Evolutionary conservation across 345 rosid genomes (phyloP).

Genomic region (Psidium friedrichsthalianum): DNA sequence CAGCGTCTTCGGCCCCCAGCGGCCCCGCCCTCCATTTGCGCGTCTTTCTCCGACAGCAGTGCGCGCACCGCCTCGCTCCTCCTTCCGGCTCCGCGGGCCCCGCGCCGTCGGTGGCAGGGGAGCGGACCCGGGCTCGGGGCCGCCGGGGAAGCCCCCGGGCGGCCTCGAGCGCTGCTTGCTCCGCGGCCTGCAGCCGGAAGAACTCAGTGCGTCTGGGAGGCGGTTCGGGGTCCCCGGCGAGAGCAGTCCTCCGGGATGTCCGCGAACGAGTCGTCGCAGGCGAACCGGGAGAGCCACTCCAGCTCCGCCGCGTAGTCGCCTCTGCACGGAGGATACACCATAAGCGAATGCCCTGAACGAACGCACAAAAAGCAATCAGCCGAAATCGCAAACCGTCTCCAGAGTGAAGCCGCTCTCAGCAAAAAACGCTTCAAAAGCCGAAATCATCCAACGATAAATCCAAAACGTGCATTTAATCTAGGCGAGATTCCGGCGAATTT

Average conservation of each 20-base stretch:
- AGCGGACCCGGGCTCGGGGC: not conserved
- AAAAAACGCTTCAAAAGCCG: not conserved
- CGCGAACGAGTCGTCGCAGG: slow-evolving; percentile 32
- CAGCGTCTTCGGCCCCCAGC: not conserved
- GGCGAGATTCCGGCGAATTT: not conserved
- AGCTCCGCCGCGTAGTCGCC: slow-evolving; percentile 77
- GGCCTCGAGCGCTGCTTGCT: slow-evolving; percentile 48
- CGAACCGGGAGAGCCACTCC: slow-evolving; percentile 78
- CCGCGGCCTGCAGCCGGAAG: slow-evolving; percentile 16
- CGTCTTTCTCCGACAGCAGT: not conserved
- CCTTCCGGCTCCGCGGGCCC: not conserved
- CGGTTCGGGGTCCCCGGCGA: slow-evolving; percentile 15
- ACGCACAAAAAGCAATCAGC: not conserved
- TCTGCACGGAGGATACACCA: slow-evolving; percentile 14
- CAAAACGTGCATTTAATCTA: not conserved
- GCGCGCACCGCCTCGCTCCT: not conserved
- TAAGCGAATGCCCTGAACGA: not conserved
- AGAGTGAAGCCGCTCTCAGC: not conserved
- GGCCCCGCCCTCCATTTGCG: not conserved
- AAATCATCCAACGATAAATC: no score
- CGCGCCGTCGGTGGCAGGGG: not conserved
- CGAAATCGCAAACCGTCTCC: not conserved
- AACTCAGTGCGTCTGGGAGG: slow-evolving; percentile 19
- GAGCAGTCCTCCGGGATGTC: not conserved
- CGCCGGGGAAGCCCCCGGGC: not conserved